A percentile compares a stretch with the other conserved stretches of the same genome.
phyloP scores from a whole-genome alignment of 129 eudicot species.

The Lactuca saligna region DNA sequence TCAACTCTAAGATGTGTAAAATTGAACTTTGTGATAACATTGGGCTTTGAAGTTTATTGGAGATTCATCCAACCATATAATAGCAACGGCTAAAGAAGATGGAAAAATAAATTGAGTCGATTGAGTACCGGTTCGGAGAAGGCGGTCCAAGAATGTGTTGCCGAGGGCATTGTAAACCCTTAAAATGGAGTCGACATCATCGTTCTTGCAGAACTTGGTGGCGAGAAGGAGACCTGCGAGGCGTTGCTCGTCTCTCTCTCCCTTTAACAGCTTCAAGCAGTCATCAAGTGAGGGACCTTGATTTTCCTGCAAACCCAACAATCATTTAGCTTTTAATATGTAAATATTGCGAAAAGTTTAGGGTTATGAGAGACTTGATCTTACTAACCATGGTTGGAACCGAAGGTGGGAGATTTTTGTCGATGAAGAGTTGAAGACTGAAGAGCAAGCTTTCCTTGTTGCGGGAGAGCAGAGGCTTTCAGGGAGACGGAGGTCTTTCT shows the following conservation, averaged over 20 bases:
- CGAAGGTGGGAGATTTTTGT: neutral
- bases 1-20: too few relatives aligned
- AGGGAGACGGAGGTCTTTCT: neutral
- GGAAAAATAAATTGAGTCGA: neutral
- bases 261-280: slow-evolving; percentile 72
- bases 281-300: slow-evolving; percentile 51
- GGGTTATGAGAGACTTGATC: slow-evolving; percentile 1
- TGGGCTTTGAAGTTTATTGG: too few relatives aligned
- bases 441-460: neutral
- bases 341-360: neutral
- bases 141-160: slow-evolving; percentile 66
- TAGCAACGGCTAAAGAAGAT: neutral
- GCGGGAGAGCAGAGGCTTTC: neutral
- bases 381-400: slow-evolving; percentile 19
- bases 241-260: slow-evolving; percentile 76
- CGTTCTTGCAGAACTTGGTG: slow-evolving; percentile 68
- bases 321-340: neutral
- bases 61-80: too few relatives aligned
- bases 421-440: neutral
- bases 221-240: slow-evolving; percentile 87
- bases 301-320: slow-evolving; percentile 21
- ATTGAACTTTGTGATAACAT: too few relatives aligned
- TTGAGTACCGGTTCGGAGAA: slow-evolving; percentile 65
- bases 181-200: slow-evolving; percentile 50
- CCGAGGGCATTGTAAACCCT: slow-evolving; percentile 69